A percentile compares a stretch with the other conserved stretches of the same genome.
Conservation (phyloP, 1,284 basidiomycete species). For the Cryptococcus deneoformans region DNA sequence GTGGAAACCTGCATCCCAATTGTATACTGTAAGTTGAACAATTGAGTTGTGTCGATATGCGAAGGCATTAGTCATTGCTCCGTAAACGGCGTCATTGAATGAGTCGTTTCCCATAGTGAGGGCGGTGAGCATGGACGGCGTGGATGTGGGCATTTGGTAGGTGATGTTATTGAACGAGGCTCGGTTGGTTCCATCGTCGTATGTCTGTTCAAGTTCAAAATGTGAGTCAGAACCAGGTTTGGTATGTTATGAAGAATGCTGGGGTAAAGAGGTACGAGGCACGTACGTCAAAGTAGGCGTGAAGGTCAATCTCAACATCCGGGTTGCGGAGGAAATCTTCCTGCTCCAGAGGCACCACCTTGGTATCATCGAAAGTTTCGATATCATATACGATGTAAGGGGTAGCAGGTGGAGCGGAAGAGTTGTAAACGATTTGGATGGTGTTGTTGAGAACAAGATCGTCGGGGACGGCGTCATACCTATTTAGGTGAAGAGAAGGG, state of each 20-base stretch:
- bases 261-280: background rate
- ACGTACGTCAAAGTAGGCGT: constrained; percentile 51
- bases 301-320: constrained; percentile 44
- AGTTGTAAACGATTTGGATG: constrained; percentile 62
- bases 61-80: constrained; percentile 63
- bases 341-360: constrained; percentile 44
- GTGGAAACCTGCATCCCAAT: constrained; percentile 59
- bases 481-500: constrained; percentile 42
- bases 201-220: constrained; percentile 34
- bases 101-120: constrained; percentile 73
- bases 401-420: constrained; percentile 15
- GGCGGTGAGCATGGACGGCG: constrained; percentile 71
- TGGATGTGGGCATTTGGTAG: constrained; percentile 51
- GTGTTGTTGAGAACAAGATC: constrained; percentile 75
- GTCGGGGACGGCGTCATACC: constrained; percentile 79
- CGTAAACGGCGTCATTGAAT: constrained; percentile 67
- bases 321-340: constrained; percentile 35
- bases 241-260: too few species aligned
- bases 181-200: constrained; percentile 50
- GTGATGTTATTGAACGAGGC: constrained; percentile 45
- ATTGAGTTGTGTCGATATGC: constrained; percentile 71
- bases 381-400: constrained; percentile 19
- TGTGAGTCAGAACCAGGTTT: too few species aligned
- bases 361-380: constrained; percentile 49
- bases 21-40: constrained; percentile 76